Conservation (phyloP, 352 stramenopile species). For the Pythium chondricola region DNA sequence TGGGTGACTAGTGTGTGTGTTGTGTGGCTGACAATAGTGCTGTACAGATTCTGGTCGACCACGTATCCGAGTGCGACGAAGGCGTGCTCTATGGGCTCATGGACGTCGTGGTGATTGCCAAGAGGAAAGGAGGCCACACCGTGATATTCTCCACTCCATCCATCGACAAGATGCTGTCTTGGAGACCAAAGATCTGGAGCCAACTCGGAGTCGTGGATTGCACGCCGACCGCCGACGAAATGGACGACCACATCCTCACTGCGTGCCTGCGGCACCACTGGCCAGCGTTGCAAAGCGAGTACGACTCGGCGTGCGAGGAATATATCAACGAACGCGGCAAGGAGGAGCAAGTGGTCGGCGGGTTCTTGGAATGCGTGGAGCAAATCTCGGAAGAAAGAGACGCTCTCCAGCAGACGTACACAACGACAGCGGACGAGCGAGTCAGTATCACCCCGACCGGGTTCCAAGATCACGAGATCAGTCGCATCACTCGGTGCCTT, state of each 20-base stretch:
- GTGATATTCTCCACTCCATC: slow-evolving; percentile 39
- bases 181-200: slow-evolving; percentile 42
- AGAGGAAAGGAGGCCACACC: slow-evolving; percentile 30
- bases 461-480: slow-evolving; percentile 16
- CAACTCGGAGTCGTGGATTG: slow-evolving; percentile 43
- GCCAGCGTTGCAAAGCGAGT: slow-evolving; percentile 6
- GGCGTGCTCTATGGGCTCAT: slow-evolving; percentile 25
- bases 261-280: slow-evolving; percentile 20
- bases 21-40: background rate
- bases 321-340: slow-evolving; percentile 5
- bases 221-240: slow-evolving; percentile 25
- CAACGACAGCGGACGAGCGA: no score
- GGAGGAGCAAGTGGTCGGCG: slow-evolving; percentile 3
- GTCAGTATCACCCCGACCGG: background rate
- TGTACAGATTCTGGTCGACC: slow-evolving; percentile 42
- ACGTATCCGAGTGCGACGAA: slow-evolving; percentile 39
- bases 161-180: slow-evolving; percentile 24
- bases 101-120: slow-evolving; percentile 31
- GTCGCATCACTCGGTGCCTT: slow-evolving; percentile 9
- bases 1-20: background rate
- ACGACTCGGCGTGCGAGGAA: slow-evolving; percentile 2
- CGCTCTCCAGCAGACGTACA: background rate
- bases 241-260: slow-evolving; percentile 32
- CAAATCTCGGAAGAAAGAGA: slow-evolving; percentile 2
- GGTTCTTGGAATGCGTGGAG: slow-evolving; percentile 9